phyloP scores from a whole-genome alignment of 805 yeast species.

The Suhomyces pyralidae region DNA sequence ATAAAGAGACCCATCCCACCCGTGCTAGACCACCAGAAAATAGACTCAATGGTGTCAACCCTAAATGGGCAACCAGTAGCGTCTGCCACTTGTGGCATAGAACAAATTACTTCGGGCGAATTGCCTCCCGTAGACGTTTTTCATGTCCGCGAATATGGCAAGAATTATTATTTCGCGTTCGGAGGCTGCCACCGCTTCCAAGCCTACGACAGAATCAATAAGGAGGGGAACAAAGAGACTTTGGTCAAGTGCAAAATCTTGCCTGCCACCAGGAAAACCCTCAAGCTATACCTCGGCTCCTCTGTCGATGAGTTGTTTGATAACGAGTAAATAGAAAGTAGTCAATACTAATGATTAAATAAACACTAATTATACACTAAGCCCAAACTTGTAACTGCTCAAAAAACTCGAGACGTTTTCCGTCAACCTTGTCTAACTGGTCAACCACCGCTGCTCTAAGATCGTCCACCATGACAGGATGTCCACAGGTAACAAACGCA shows the following conservation, averaged over 20 bases:
- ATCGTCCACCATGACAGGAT: constrained; percentile 50
- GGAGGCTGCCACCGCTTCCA: constrained; percentile 92
- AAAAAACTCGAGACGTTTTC: constrained; percentile 59
- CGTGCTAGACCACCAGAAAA: constrained; percentile 69
- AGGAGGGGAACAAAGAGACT: constrained; percentile 20
- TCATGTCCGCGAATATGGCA: constrained; percentile 60
- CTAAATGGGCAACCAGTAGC: constrained; percentile 61
- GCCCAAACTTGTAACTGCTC: constrained; percentile 78
- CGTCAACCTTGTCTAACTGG: constrained; percentile 31
- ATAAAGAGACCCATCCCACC: constrained; percentile 85
- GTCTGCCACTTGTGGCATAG: constrained; percentile 56
- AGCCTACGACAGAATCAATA: constrained; percentile 63
- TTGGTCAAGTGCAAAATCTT: constrained; percentile 67
- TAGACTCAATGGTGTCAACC: constrained; percentile 75
- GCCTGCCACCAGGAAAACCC: constrained; percentile 71
- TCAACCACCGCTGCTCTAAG: constrained; percentile 47
- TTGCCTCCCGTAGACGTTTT: constrained; percentile 83
- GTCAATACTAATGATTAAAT: not conserved
- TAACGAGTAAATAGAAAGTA: not conserved
- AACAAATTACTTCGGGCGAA: constrained; percentile 54
- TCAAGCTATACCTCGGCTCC: constrained; percentile 68
- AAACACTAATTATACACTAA: constrained; percentile 8
- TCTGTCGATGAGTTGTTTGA: constrained; percentile 54
- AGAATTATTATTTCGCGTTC: constrained; percentile 69
- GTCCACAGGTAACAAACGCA: constrained; percentile 32